Evolutionary conservation across 2,329 filamentous ascomycete species (phyloP).

Genomic region (Paraphoma chrysanthemicola): DNA sequence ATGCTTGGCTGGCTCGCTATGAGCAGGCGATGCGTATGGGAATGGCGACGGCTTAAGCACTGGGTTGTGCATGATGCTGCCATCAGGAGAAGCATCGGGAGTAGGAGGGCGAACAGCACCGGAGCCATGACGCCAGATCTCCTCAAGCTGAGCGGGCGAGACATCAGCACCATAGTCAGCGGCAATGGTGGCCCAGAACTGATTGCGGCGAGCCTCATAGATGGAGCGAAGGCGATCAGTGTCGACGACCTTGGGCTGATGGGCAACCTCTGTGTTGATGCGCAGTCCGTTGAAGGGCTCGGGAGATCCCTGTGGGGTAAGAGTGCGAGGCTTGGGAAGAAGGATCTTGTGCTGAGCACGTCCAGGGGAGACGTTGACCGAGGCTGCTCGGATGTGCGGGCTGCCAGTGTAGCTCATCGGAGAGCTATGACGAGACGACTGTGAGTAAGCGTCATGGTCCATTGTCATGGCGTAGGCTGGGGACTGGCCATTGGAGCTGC

Average conservation of each 20-base stretch:
- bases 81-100: slow-evolving; percentile 48
- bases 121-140: slow-evolving; percentile 64
- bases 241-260: slow-evolving; percentile 62
- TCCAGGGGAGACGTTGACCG: slow-evolving; percentile 60
- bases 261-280: slow-evolving; percentile 53
- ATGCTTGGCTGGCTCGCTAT: slow-evolving; percentile 38
- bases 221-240: slow-evolving; percentile 72
- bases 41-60: slow-evolving; percentile 38
- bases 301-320: slow-evolving; percentile 47
- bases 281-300: slow-evolving; percentile 50
- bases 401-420: slow-evolving; percentile 54
- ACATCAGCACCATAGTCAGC: slow-evolving; percentile 72
- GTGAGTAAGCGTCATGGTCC: slow-evolving; percentile 45
- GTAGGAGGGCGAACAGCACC: slow-evolving; percentile 45
- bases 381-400: slow-evolving; percentile 39
- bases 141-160: slow-evolving; percentile 70
- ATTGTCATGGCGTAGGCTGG: slow-evolving; percentile 48
- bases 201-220: slow-evolving; percentile 72
- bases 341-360: slow-evolving; percentile 60
- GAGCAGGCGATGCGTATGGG: slow-evolving; percentile 38
- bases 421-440: slow-evolving; percentile 49
- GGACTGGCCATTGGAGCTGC: slow-evolving; percentile 43
- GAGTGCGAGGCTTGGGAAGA: slow-evolving; percentile 68
- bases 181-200: slow-evolving; percentile 77
- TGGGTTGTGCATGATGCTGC: slow-evolving; percentile 45